These are phyloP conservation scores for Cudoniella acicularis DNA, from an alignment of 495 filamentous ascomycete species.

Conservation along the genomic window DNA sequence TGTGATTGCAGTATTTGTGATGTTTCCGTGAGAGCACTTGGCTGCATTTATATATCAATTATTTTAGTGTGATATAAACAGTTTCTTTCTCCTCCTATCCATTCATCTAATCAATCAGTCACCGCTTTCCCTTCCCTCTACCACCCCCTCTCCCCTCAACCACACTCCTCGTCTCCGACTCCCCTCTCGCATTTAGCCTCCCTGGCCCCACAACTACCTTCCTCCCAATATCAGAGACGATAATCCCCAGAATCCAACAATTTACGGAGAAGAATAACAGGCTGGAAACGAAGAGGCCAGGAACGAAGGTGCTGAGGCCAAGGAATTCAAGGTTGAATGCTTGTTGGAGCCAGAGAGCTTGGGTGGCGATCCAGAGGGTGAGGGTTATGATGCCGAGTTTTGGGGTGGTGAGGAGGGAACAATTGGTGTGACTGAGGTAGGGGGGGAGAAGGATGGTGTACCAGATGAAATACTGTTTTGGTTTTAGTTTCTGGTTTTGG, in stretches of 20 bases:
- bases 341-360: conserved; percentile 86
- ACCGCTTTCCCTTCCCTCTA: no score
- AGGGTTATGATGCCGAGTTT: conserved; percentile 59
- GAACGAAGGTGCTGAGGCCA: conserved; percentile 78
- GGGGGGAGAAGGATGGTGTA: conserved; percentile 91
- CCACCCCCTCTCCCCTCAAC: no score
- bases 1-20: no score
- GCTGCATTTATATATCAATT: no score
- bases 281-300: conserved; percentile 72
- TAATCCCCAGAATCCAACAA: conserved; percentile 77
- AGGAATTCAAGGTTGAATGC: conserved; percentile 86
- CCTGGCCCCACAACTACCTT: not conserved
- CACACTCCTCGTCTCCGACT: not conserved
- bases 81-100: no score
- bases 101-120: no score
- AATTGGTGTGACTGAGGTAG: conserved; percentile 79
- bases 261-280: conserved; percentile 82
- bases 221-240: conserved; percentile 63
- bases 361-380: conserved; percentile 64
- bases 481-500: no score
- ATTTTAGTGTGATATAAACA: no score
- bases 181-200: not conserved
- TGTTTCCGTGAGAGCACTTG: no score
- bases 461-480: conserved; percentile 93
- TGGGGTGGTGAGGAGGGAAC: conserved; percentile 60